A percentile compares a stretch with the other conserved stretches of the same genome.
These are phyloP conservation scores for Colletotrichum musae DNA, from an alignment of 2,329 filamentous ascomycete species.

Conservation along the genomic window DNA sequence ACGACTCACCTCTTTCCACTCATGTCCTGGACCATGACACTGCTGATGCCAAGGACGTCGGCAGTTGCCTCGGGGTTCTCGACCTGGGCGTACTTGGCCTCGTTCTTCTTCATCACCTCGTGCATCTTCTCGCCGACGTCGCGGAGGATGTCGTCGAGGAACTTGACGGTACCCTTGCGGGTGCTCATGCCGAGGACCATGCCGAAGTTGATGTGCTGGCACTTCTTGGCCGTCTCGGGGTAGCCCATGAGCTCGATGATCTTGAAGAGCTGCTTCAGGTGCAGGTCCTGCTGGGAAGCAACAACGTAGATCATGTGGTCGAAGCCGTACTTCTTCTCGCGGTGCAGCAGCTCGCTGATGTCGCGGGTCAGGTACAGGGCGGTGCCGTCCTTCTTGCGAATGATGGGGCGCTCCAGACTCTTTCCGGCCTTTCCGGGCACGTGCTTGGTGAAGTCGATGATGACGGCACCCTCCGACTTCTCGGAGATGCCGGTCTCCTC, in stretches of 20 bases:
- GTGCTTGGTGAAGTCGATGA: slow-evolving; percentile 80
- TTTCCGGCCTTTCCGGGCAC: slow-evolving; percentile 77
- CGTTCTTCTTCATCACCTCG: slow-evolving; percentile 94
- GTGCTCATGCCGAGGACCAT: slow-evolving; percentile 80
- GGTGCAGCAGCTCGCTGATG: slow-evolving; percentile 80
- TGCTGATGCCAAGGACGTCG: slow-evolving; percentile 91
- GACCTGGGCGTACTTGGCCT: slow-evolving; percentile 91
- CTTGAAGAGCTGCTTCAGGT: slow-evolving; percentile 83
- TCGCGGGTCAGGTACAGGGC: slow-evolving; percentile 85
- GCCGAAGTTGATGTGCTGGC: slow-evolving; percentile 83
- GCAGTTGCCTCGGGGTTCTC: slow-evolving; percentile 85
- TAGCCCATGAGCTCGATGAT: slow-evolving; percentile 81
- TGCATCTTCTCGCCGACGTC: slow-evolving; percentile 97
- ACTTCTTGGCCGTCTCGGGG: slow-evolving; percentile 76
- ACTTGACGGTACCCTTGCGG: slow-evolving; percentile 81
- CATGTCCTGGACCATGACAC: slow-evolving; percentile 99
- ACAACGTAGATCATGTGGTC: slow-evolving; percentile 88
- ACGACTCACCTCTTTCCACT: slow-evolving; percentile 83
- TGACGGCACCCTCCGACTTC: slow-evolving; percentile 79
- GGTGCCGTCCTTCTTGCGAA: slow-evolving; percentile 81
- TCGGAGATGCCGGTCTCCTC: slow-evolving; percentile 75
- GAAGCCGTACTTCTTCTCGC: slow-evolving; percentile 63
- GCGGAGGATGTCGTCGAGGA: slow-evolving; percentile 79
- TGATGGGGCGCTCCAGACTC: slow-evolving; percentile 78
- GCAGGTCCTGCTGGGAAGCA: slow-evolving; percentile 79